Percentiles rank a stretch among this genome's conserved stretches.
Evolutionary conservation across 139 green algal genomes (phyloP).

Genomic region (Coelastrella sp.): DNA sequence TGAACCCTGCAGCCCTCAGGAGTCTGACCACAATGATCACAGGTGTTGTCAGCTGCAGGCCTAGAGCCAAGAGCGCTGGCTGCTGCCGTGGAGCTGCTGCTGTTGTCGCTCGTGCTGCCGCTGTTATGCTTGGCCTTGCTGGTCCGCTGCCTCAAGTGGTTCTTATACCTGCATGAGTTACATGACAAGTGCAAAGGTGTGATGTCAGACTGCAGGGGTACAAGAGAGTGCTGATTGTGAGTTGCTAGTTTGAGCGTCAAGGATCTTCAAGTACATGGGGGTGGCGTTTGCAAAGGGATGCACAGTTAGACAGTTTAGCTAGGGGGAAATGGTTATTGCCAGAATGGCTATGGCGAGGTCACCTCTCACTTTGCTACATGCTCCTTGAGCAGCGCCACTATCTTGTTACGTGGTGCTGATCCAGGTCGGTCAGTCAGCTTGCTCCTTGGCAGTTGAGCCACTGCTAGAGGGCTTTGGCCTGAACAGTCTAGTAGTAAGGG

Average conservation of each 20-base stretch:
- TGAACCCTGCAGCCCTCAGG: background rate
- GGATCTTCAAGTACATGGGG: too few species aligned
- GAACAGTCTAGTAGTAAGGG: background rate
- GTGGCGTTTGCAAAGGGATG: too few species aligned
- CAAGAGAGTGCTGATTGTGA: background rate
- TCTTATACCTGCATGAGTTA: background rate
- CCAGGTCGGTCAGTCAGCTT: background rate
- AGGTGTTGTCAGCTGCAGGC: background rate
- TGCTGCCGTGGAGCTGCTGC: background rate
- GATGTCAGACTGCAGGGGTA: background rate
- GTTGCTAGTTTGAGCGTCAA: too few species aligned
- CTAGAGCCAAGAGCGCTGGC: background rate
- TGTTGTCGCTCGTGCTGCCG: background rate
- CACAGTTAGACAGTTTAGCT: too few species aligned
- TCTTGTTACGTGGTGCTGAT: background rate
- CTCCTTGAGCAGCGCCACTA: constrained; percentile 3
- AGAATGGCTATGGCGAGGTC: background rate
- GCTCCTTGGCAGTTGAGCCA: background rate
- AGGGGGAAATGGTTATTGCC: background rate
- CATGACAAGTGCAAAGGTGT: background rate
- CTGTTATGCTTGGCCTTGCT: background rate
- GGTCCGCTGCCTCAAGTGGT: background rate
- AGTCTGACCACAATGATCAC: background rate
- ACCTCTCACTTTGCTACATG: background rate
- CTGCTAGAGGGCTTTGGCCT: background rate